Evolutionary conservation across 768 basidiomycete genomes (phyloP).

Genomic region (Candolleomyces eurysporus): DNA sequence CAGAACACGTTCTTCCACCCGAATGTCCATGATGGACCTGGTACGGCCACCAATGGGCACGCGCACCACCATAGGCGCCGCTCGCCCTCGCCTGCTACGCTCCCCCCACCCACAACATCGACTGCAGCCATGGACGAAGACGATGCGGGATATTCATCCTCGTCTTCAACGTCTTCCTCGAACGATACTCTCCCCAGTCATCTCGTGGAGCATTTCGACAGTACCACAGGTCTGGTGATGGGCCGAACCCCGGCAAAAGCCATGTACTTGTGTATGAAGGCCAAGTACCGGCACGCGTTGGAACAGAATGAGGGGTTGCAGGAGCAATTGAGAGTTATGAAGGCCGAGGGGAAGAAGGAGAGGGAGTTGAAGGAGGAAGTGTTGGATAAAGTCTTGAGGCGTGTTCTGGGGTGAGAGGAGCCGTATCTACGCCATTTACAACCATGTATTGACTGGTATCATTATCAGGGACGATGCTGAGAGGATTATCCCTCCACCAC

Average conservation of each 20-base stretch:
- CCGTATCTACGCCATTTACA: no score
- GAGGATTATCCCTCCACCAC: not conserved
- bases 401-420: constrained; percentile 23
- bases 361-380: constrained; percentile 60
- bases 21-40: no score
- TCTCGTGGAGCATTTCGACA: constrained; percentile 49
- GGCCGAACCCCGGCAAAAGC: constrained; percentile 70
- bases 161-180: constrained; percentile 15
- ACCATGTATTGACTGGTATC: not conserved
- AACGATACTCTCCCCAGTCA: constrained; percentile 39
- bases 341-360: constrained; percentile 50
- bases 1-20: no score
- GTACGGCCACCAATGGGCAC: not conserved
- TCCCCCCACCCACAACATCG: no score
- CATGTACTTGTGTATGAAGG: constrained; percentile 73
- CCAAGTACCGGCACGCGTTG: constrained; percentile 68
- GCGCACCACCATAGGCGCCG: not conserved
- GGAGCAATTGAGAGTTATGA: constrained; percentile 59
- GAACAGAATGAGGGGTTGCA: constrained; percentile 65
- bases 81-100: constrained; percentile 3
- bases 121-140: constrained; percentile 3
- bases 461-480: constrained; percentile 1
- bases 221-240: constrained; percentile 58
- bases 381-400: constrained; percentile 44
- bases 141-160: constrained; percentile 39